Percentiles rank a stretch among this genome's conserved stretches.
These are phyloP conservation scores for Mentha longifolia DNA, from an alignment of 257 asterid genomes.

Conservation along the genomic window DNA sequence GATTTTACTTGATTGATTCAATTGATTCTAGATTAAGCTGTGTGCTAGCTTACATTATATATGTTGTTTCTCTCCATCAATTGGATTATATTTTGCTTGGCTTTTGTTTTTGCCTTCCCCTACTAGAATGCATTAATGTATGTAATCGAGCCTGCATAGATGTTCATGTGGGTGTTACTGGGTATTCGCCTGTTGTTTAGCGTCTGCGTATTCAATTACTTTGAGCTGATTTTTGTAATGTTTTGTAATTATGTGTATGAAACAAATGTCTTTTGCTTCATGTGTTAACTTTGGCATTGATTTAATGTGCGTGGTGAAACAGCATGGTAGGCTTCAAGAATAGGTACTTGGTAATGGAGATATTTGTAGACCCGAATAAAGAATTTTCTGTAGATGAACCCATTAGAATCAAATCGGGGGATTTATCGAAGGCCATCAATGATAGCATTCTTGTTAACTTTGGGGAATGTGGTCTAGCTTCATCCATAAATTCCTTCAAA, in stretches of 20 bases:
- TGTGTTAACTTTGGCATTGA: slow-evolving; percentile 17
- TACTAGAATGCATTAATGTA: neutral
- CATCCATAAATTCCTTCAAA: slow-evolving; percentile 67
- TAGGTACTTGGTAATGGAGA: slow-evolving; percentile 87
- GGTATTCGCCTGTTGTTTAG: neutral
- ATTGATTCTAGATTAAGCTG: neutral
- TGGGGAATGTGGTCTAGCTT: slow-evolving; percentile 94
- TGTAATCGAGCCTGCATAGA: neutral
- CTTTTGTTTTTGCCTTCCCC: neutral
- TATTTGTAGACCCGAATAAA: slow-evolving; percentile 79
- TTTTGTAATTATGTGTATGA: neutral
- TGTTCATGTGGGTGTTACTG: neutral
- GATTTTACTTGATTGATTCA: neutral
- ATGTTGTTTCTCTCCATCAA: neutral
- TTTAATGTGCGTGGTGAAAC: slow-evolving; percentile 36
- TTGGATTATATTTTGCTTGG: neutral
- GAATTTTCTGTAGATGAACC: slow-evolving; percentile 62
- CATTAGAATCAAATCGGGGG: slow-evolving; percentile 63
- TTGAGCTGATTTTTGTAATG: neutral
- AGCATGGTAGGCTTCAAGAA: slow-evolving; percentile 90
- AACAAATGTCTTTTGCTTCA: slow-evolving; percentile 1
- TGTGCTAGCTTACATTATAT: neutral
- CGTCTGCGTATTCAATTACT: neutral
- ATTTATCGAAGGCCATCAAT: slow-evolving; percentile 63
- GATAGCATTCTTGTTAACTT: slow-evolving; percentile 77